These are phyloP conservation scores for Teratosphaeria epicoccoides DNA, from an alignment of 2,329 filamentous ascomycete genomes.

Conservation along the genomic window DNA sequence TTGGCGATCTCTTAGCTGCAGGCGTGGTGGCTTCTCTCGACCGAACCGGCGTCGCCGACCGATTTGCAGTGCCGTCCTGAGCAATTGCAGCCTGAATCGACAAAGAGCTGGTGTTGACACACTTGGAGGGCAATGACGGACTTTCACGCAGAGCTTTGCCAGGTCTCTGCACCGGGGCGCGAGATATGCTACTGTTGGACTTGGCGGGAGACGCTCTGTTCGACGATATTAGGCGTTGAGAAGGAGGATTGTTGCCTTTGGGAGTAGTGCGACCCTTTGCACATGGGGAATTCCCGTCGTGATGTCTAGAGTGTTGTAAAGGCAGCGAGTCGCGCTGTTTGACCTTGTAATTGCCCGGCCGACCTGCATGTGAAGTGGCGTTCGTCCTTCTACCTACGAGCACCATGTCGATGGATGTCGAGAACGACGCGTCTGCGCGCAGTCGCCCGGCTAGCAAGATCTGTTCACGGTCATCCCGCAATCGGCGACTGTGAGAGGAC, in stretches of 20 bases:
- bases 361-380: not conserved
- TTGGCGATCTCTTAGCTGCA: not conserved
- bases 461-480: not conserved
- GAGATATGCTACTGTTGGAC: conserved; percentile 6
- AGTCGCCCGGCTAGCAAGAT: not conserved
- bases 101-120: not conserved
- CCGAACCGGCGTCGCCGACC: not conserved
- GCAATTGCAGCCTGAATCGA: not conserved
- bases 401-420: not conserved
- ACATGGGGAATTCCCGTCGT: conserved; percentile 10
- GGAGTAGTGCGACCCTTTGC: not conserved
- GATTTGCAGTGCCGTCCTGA: not conserved
- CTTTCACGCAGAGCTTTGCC: not conserved
- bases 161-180: conserved; percentile 1
- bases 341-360: not conserved
- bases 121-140: not conserved
- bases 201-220: conserved; percentile 21
- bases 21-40: not conserved
- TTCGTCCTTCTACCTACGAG: not conserved
- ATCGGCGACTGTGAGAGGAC: not conserved
- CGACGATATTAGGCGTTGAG: conserved; percentile 13
- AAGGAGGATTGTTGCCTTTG: conserved; percentile 4
- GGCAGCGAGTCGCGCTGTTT: not conserved
- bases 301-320: not conserved
- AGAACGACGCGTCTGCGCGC: not conserved